A percentile compares a stretch with the other conserved stretches of the same genome.
These are phyloP conservation scores for Pseudopithomyces maydicus DNA, from an alignment of 2,329 filamentous ascomycete species.

Conservation along the genomic window DNA sequence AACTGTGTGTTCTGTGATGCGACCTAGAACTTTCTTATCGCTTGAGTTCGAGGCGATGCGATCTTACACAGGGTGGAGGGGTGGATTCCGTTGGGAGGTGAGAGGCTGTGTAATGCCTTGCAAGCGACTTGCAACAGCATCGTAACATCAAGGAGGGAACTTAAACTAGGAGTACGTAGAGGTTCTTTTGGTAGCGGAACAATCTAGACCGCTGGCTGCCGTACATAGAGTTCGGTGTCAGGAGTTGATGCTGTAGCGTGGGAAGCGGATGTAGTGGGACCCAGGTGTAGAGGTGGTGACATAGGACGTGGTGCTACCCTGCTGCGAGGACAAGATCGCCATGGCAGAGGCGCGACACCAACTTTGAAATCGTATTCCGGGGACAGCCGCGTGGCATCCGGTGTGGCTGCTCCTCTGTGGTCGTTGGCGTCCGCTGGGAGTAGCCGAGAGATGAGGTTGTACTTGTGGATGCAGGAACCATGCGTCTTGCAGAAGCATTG, in stretches of 20 bases:
- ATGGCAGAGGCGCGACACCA: constrained; percentile 3
- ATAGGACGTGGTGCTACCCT: background rate
- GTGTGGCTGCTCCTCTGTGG: constrained; percentile 11
- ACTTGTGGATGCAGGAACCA: constrained; percentile 20
- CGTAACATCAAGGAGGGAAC: background rate
- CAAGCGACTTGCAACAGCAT: background rate
- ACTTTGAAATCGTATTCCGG: background rate
- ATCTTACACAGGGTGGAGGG: constrained; percentile 1
- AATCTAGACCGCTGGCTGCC: background rate
- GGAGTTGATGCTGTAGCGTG: constrained; percentile 8
- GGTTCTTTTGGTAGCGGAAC: background rate
- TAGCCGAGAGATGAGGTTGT: constrained; percentile 19
- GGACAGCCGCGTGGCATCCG: constrained; percentile 8
- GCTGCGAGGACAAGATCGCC: background rate
- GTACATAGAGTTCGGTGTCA: background rate
- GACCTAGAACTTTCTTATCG: background rate
- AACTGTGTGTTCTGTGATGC: background rate
- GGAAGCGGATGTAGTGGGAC: background rate
- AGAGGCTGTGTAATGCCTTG: no score
- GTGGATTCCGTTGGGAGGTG: background rate
- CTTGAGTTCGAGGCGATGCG: background rate
- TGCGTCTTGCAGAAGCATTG: constrained; percentile 16
- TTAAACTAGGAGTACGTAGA: background rate
- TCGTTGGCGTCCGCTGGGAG: constrained; percentile 3
- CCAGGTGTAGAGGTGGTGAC: background rate